Base-by-base conservation (phyloP, 108 stramenopile genomes). In the Nitzschia inconspicua region DNA sequence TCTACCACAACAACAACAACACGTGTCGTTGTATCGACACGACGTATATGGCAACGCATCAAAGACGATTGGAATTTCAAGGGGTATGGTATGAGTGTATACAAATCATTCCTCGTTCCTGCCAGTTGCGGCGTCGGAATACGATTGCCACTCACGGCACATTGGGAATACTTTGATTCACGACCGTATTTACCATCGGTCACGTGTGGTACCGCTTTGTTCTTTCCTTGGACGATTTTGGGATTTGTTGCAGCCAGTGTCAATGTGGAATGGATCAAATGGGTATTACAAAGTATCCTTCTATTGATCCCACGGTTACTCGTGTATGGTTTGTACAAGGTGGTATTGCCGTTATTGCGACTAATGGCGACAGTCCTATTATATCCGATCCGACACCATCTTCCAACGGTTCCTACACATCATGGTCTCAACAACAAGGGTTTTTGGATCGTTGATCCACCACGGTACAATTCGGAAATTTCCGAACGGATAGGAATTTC, bases 11-110 rank as follows among this genome's bases (percentile, higher is more conserved):
- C 9, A 13, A 9, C 37, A 39, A 39, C 9, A 39, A 11, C 37
- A 39, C 10, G 37, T 39, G 37, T 39, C 37, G 50, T 14, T 26
- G 28, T 52, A 8, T 6, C 5, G 11, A 8, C 5, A 51, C 24
- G n/a, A 40, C 41, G 66, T 28, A 44, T 25, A 16, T 31, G 65
- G n/a, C 54, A 50, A 20, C 28, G 42, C 0, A 47, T 86, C 0
- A 63, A 48, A 23, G 77, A 83, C 42, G 76, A 80, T 41, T 91
- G 60, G 55, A 87, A 80, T 42, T 91, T 87, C 63, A 87, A 87
- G 66, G 89, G 89, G 8, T 81, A 81, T n/a, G 80, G 83, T 1
- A 61, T 75, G 47, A 53, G 71, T 8, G 59, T 91, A 16, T 79
- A 72, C 63, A 91, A 91, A 65, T 83, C 83, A 13, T 56, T 91